phyloP scores from a whole-genome alignment of 2,329 filamentous ascomycete genomes.

The Neofusicoccum parvum region DNA sequence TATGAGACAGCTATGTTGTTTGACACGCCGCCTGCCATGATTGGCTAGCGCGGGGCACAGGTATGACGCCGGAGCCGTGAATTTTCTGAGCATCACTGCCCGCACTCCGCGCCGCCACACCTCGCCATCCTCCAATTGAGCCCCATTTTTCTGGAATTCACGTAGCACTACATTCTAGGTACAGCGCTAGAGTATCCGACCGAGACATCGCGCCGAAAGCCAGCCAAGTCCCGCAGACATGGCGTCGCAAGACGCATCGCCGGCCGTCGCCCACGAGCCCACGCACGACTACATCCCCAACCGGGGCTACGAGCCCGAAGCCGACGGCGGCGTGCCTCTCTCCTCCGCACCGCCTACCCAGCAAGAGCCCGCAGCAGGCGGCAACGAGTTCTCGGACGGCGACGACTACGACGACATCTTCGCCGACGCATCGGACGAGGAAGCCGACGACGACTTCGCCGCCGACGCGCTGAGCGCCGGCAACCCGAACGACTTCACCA shows the following conservation, averaged over 20 bases:
- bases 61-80: conserved; percentile 18
- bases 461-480: conserved; percentile 59
- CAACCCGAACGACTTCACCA: conserved; percentile 71
- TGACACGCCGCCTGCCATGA: neutral
- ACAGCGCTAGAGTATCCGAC: too few relatives aligned
- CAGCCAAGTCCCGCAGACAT: neutral
- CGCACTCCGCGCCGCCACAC: neutral
- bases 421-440: conserved; percentile 64
- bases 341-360: neutral
- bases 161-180: neutral
- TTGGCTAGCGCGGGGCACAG: conserved; percentile 16
- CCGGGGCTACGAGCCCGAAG: conserved; percentile 17
- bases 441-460: conserved; percentile 55
- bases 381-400: conserved; percentile 38
- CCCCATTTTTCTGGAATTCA: neutral
- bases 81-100: conserved; percentile 17
- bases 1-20: too few relatives aligned
- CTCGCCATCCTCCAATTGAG: neutral
- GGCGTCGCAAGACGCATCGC: conserved; percentile 15
- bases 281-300: conserved; percentile 17
- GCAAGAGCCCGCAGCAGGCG: neutral
- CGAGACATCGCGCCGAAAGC: neutral
- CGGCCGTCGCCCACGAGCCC: conserved; percentile 17
- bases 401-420: conserved; percentile 65
- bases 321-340: conserved; percentile 14